phyloP scores from a whole-genome alignment of 2,329 filamentous ascomycete genomes.

The Hypoxylon sp. region DNA sequence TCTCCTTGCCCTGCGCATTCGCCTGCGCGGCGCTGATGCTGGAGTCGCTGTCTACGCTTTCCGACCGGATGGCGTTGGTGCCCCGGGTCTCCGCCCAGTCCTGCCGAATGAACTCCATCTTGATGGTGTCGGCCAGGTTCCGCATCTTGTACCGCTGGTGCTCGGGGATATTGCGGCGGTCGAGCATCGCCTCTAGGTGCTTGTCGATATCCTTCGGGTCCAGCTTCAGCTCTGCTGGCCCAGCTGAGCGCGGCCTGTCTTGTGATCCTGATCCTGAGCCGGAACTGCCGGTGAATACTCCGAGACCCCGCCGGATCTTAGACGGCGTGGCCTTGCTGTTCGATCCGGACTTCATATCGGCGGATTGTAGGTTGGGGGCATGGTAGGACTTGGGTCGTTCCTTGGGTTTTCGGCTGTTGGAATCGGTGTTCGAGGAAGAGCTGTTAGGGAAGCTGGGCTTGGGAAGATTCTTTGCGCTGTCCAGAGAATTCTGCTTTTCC shows the following conservation, averaged over 20 bases:
- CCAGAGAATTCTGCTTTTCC: constrained; percentile 46
- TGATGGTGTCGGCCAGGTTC: constrained; percentile 88
- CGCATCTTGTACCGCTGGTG: constrained; percentile 97
- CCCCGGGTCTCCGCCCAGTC: constrained; percentile 80
- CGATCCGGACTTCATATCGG: constrained; percentile 40
- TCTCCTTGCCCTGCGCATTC: constrained; percentile 64
- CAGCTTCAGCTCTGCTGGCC: constrained; percentile 66
- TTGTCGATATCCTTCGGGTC: constrained; percentile 69
- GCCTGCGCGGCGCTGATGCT: constrained; percentile 56
- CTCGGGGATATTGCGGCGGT: constrained; percentile 92
- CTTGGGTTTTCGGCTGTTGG: constrained; percentile 54
- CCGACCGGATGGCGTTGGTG: constrained; percentile 61
- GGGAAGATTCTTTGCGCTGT: constrained; percentile 30
- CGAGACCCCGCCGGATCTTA: constrained; percentile 61
- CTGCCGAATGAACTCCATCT: constrained; percentile 94
- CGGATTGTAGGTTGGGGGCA: constrained; percentile 50
- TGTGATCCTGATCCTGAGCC: constrained; percentile 52
- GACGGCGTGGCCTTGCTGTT: constrained; percentile 51
- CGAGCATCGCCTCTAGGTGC: constrained; percentile 76
- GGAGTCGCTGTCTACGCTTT: constrained; percentile 61
- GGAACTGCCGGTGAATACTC: constrained; percentile 58
- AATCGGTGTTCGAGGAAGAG: constrained; percentile 39
- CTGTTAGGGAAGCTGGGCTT: constrained; percentile 23
- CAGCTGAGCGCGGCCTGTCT: constrained; percentile 56
- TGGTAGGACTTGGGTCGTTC: constrained; percentile 68